Conservation (phyloP, 441 rosid genomes). For the Erysimum pusillum region DNA sequence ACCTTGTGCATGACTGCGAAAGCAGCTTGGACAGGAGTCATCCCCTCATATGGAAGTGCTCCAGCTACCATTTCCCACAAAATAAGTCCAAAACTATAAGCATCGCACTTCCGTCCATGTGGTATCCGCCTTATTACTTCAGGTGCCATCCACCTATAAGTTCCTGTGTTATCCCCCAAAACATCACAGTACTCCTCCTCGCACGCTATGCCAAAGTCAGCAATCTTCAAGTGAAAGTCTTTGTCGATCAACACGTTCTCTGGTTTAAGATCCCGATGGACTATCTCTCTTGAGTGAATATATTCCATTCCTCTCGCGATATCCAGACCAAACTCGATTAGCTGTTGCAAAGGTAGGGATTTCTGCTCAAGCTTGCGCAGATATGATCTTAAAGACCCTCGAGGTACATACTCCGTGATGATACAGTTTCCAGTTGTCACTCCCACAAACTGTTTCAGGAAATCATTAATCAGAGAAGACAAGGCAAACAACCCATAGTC, state of each 20-base stretch:
- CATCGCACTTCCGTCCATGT: constrained; percentile 82
- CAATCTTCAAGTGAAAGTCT: constrained; percentile 75
- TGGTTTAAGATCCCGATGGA: constrained; percentile 94
- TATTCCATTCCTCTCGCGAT: constrained; percentile 96
- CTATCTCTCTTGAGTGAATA: constrained; percentile 83
- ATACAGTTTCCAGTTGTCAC: constrained; percentile 83
- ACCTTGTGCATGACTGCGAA: constrained; percentile 94
- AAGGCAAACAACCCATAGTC: constrained; percentile 18
- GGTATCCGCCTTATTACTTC: constrained; percentile 82
- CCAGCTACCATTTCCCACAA: constrained; percentile 97
- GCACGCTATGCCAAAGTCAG: constrained; percentile 99
- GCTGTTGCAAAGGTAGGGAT: constrained; percentile 63
- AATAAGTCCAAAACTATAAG: constrained; percentile 88
- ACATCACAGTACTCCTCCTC: constrained; percentile 76
- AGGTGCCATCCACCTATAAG: constrained; percentile 99
- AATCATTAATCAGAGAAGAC: constrained; percentile 23
- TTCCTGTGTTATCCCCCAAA: constrained; percentile 82
- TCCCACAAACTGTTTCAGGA: constrained; percentile 78
- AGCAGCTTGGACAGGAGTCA: constrained; percentile 94
- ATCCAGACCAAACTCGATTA: constrained; percentile 70
- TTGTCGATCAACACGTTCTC: constrained; percentile 79
- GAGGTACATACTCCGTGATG: constrained; percentile 81
- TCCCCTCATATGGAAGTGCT: constrained; percentile 78
- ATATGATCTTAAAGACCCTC: constrained; percentile 89
- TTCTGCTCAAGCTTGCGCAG: constrained; percentile 81